Evolutionary conservation across 202 grass and related monocot genomes (phyloP), one percentile per base, ranked within the genome.

Genomic region (Panicum hallii): DNA sequence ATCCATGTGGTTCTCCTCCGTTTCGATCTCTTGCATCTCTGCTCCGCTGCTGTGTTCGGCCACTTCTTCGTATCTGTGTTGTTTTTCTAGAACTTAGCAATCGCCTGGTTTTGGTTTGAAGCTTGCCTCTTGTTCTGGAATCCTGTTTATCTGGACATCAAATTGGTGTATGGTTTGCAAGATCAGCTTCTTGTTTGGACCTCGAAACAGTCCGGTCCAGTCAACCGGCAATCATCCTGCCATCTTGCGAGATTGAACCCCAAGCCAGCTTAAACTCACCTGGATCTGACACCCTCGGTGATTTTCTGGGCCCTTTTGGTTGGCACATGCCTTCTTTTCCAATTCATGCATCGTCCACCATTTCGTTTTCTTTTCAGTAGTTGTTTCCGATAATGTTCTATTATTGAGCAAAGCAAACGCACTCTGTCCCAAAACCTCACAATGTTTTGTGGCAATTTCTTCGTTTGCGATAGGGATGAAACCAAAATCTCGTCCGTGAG

Each of bases 391-490:
- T 26, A 26, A 26, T 26, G 26, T 26, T 26, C 26, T 26, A 26
- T 26, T 26, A 26, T 26, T 26, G 12, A 46, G 12, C 0, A 17
- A 64, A 79, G 92, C 92, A 94, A 90, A 94, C 89, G 57, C 92
- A 92, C 89, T 94, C 89, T 94, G 92, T 94, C 92, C 92, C 89
- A 88, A 84, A 73, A 83, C 85, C 11, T 26, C 0, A 0, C 84
- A 14, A 1, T 92, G 92, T 90, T 94, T 88, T 90, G 92, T 83
- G 87, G 92, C 92, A 94, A 94, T 94, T 94, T 94, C 89, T 94
- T 91, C 89, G 87, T 91, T 92, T 94, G 92, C 89, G 74, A 94
- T 8, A 94, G 16, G 36, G 75, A 91, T 83, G 50, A 5, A 15
- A 70, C 80, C 34, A 0, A n/a, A 0, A 70, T 53, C 80, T 74